Conservation (phyloP, 108 stramenopile species). For the Epithemia pelagica region DNA sequence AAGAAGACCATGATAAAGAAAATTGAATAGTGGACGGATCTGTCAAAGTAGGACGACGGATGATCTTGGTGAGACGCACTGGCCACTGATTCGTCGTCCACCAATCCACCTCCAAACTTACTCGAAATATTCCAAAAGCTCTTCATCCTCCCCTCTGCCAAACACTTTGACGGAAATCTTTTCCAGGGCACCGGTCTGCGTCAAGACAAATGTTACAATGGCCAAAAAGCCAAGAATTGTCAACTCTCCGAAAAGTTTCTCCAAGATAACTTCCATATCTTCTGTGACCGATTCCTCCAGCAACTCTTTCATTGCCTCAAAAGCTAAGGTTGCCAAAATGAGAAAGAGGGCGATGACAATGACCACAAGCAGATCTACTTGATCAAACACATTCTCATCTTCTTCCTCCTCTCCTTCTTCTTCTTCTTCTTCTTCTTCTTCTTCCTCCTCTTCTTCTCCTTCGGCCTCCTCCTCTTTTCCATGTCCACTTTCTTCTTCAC, state of each 20-base stretch:
- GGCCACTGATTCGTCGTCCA: not conserved
- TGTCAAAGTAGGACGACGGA: not conserved
- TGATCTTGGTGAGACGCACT: not conserved
- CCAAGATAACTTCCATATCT: constrained; percentile 34
- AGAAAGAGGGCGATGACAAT: constrained; percentile 27
- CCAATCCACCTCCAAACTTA: constrained; percentile 1
- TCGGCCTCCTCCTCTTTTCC: not conserved
- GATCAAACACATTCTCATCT: not conserved
- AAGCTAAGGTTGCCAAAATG: constrained; percentile 32
- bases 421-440: not conserved
- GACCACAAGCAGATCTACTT: constrained; percentile 7
- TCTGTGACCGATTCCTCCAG: constrained; percentile 22
- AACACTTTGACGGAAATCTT: constrained; percentile 22
- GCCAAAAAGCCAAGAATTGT: constrained; percentile 52
- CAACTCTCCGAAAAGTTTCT: constrained; percentile 42
- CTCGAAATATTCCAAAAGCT: constrained; percentile 37
- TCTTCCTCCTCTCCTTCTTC: not conserved
- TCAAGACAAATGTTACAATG: constrained; percentile 31
- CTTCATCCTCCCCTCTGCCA: constrained; percentile 29
- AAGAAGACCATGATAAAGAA: constrained; percentile 54
- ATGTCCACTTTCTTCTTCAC: not conserved
- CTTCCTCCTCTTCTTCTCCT: not conserved
- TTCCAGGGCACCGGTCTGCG: constrained; percentile 22
- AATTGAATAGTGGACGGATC: constrained; percentile 32
- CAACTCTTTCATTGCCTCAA: constrained; percentile 32